These are phyloP conservation scores for Geotrichum aggregatum DNA, from an alignment of 1,139 yeast genomes.

Conservation along the genomic window DNA sequence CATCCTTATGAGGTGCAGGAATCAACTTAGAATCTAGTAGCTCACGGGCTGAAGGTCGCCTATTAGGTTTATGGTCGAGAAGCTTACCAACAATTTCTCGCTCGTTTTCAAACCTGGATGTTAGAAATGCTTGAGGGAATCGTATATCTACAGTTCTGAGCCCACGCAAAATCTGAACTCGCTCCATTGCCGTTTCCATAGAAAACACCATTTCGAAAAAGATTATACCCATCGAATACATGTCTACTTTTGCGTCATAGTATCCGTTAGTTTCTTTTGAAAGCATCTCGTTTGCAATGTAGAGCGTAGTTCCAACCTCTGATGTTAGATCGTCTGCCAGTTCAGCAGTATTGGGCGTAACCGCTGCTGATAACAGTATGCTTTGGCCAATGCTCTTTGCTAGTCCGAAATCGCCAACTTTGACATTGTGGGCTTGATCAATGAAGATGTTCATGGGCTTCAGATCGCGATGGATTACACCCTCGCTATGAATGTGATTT, in stretches of 20 bases:
- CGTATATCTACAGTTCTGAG: slow-evolving; percentile 55
- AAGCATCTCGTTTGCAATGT: slow-evolving; percentile 86
- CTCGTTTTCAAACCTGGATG: slow-evolving; percentile 51
- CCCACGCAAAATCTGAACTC: slow-evolving; percentile 64
- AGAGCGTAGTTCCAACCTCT: slow-evolving; percentile 87
- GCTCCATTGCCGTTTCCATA: slow-evolving; percentile 85
- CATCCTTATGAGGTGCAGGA: slow-evolving; percentile 88
- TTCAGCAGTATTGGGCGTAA: slow-evolving; percentile 26
- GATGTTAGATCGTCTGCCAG: slow-evolving; percentile 75
- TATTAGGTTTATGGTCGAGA: slow-evolving; percentile 71
- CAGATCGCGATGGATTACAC: slow-evolving; percentile 90
- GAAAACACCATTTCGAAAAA: slow-evolving; percentile 92
- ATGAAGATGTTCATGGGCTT: slow-evolving; percentile 96
- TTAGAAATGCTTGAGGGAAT: slow-evolving; percentile 64
- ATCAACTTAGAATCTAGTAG: slow-evolving; percentile 74
- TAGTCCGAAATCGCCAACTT: slow-evolving; percentile 94
- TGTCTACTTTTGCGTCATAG: slow-evolving; percentile 88
- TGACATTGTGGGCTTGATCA: slow-evolving; percentile 80
- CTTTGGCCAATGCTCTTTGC: slow-evolving; percentile 59
- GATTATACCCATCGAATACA: slow-evolving; percentile 91
- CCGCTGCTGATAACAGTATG: slow-evolving; percentile 45
- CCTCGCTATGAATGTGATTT: slow-evolving; percentile 86
- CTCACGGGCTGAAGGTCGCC: slow-evolving; percentile 74
- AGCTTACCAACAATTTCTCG: slow-evolving; percentile 60
- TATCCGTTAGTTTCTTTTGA: slow-evolving; percentile 34